Conservation (phyloP, 352 stramenopile species). For the Phytopythium oedochilum region DNA sequence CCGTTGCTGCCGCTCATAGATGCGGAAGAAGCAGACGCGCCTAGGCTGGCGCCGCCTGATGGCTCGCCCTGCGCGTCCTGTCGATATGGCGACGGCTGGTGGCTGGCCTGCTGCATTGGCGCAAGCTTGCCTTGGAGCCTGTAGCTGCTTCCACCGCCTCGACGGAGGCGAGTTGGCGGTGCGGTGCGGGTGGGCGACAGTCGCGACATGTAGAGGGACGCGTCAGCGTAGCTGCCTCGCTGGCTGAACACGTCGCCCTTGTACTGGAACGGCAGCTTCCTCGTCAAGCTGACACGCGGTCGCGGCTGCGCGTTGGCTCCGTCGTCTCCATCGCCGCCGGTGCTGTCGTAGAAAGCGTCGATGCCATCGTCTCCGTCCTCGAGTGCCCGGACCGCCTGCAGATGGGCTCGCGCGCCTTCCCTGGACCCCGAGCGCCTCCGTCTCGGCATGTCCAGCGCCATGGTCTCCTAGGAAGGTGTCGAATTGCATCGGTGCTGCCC, state of each 20-base stretch:
- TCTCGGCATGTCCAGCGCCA: neutral
- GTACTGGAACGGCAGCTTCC: slow-evolving; percentile 61
- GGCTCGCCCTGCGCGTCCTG: neutral
- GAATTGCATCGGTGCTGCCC: too few relatives aligned
- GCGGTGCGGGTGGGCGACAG: slow-evolving; percentile 44
- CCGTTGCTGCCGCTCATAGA: too few relatives aligned
- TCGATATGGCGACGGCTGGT: slow-evolving; percentile 8
- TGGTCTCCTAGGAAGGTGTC: neutral
- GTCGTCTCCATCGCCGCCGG: neutral
- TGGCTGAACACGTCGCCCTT: slow-evolving; percentile 71
- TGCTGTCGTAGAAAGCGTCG: neutral
- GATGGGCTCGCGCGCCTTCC: neutral
- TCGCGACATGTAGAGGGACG: slow-evolving; percentile 67
- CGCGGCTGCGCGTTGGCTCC: slow-evolving; percentile 3
- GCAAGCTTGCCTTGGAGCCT: slow-evolving; percentile 41
- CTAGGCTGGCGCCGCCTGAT: neutral
- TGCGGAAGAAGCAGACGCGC: neutral
- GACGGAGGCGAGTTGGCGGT: neutral
- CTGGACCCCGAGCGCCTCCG: neutral
- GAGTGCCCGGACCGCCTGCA: neutral
- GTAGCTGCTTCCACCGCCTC: slow-evolving; percentile 21
- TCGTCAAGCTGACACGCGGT: slow-evolving; percentile 19
- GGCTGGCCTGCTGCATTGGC: slow-evolving; percentile 24
- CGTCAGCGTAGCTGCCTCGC: slow-evolving; percentile 61
- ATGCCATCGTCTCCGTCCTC: neutral